Percentiles rank a stretch among this genome's conserved stretches.
These are phyloP conservation scores for Maudiozyma saulgeensis DNA, from an alignment of 805 yeast genomes.

Conservation along the genomic window DNA sequence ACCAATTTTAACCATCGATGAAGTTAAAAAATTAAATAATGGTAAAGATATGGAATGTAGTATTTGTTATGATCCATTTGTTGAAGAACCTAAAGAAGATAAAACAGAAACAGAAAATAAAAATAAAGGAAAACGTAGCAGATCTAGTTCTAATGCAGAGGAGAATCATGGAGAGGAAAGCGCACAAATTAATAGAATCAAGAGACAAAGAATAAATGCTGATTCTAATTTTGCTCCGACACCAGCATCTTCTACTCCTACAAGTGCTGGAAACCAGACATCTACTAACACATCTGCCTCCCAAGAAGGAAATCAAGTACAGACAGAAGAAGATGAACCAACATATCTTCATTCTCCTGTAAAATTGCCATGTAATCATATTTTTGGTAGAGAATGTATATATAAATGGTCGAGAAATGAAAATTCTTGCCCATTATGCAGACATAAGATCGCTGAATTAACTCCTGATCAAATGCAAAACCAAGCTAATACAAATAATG, in stretches of 20 bases:
- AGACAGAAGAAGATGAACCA: conserved; percentile 6
- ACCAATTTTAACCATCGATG: conserved; percentile 29
- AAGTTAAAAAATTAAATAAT: conserved; percentile 17
- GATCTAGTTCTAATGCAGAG: conserved; percentile 10
- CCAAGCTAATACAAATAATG: background rate
- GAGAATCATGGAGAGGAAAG: conserved; percentile 17
- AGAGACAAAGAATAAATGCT: conserved; percentile 14
- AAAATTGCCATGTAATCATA: conserved; percentile 74
- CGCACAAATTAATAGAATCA: conserved; percentile 11
- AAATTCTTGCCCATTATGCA: conserved; percentile 79
- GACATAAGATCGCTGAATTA: conserved; percentile 40
- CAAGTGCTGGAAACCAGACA: background rate
- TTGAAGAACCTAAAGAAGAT: conserved; percentile 18
- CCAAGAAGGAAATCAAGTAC: conserved; percentile 2
- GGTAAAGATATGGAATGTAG: conserved; percentile 37
- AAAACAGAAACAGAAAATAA: conserved; percentile 1
- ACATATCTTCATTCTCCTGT: conserved; percentile 52
- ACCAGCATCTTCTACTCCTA: background rate
- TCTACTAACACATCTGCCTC: conserved; percentile 1
- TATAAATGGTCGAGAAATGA: conserved; percentile 72
- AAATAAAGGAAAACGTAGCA: conserved; percentile 19
- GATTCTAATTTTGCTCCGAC: background rate
- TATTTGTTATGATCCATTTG: conserved; percentile 53
- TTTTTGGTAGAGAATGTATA: conserved; percentile 80
- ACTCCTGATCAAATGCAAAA: conserved; percentile 1